Evolutionary conservation across 768 basidiomycete species (phyloP).

Genomic region (Mycena galopus): DNA sequence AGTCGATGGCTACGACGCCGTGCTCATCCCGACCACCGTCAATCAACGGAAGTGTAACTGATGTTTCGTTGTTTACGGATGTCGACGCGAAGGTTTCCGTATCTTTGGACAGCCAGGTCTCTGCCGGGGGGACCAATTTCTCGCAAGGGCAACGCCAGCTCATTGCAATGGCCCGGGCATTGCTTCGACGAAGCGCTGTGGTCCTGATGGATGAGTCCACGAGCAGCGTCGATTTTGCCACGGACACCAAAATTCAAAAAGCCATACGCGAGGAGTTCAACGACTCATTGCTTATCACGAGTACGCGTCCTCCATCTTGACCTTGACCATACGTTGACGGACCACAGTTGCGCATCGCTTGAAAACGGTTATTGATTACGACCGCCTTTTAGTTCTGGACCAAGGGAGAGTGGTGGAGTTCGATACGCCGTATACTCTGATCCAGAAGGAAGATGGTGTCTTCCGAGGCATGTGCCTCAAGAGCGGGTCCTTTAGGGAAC

Average conservation of each 20-base stretch:
- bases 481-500: slow-evolving; percentile 21
- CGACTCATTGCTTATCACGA: slow-evolving; percentile 76
- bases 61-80: slow-evolving; percentile 62
- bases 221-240: slow-evolving; percentile 50
- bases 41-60: slow-evolving; percentile 48
- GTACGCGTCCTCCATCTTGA: neutral
- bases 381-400: slow-evolving; percentile 70
- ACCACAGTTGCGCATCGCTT: slow-evolving; percentile 43
- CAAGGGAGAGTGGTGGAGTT: slow-evolving; percentile 57
- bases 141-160: slow-evolving; percentile 92
- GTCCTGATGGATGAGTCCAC: slow-evolving; percentile 90
- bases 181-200: slow-evolving; percentile 78
- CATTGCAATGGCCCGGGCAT: slow-evolving; percentile 87
- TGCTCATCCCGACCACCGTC: slow-evolving; percentile 59
- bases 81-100: slow-evolving; percentile 69
- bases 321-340: neutral
- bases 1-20: slow-evolving; percentile 53
- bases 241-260: slow-evolving; percentile 90
- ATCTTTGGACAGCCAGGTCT: slow-evolving; percentile 82
- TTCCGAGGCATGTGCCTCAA: slow-evolving; percentile 31
- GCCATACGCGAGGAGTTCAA: slow-evolving; percentile 90
- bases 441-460: slow-evolving; percentile 19
- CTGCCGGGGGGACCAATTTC: slow-evolving; percentile 90
- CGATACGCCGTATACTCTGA: slow-evolving; percentile 57
- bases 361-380: slow-evolving; percentile 64